phyloP scores from a whole-genome alignment of 768 basidiomycete genomes.

The Boletus tomentosulus region DNA sequence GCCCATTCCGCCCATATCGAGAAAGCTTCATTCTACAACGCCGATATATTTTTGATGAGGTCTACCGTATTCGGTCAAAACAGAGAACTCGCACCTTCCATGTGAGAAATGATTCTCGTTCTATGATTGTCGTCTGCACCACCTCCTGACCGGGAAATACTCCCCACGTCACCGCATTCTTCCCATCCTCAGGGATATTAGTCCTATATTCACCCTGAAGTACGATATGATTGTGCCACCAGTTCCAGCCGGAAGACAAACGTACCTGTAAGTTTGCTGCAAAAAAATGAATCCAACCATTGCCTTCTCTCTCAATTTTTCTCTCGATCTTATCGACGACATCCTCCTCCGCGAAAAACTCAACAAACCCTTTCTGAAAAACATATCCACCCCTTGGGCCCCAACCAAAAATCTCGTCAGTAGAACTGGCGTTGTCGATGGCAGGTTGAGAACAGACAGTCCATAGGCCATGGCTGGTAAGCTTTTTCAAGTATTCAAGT shows the following conservation, averaged over 20 bases:
- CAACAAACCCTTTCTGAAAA: slow-evolving; percentile 96
- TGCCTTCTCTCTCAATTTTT: slow-evolving; percentile 48
- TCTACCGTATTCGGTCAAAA: background rate
- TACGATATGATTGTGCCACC: background rate
- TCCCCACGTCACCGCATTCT: slow-evolving; percentile 98
- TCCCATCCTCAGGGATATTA: slow-evolving; percentile 72
- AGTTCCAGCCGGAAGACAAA: background rate
- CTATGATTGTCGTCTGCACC: slow-evolving; percentile 94
- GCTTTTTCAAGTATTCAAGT: slow-evolving; percentile 65
- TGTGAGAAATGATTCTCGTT: slow-evolving; percentile 86
- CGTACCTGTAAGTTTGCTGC: slow-evolving; percentile 75
- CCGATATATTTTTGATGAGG: slow-evolving; percentile 2
- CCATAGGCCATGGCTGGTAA: slow-evolving; percentile 87
- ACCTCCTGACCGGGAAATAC: slow-evolving; percentile 97
- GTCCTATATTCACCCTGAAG: slow-evolving; percentile 70
- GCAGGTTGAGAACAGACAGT: slow-evolving; percentile 97
- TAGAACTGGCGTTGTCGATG: slow-evolving; percentile 72
- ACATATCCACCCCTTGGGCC: slow-evolving; percentile 91
- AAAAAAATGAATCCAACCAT: slow-evolving; percentile 78
- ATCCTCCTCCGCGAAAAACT: slow-evolving; percentile 77
- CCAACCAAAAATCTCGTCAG: slow-evolving; percentile 84
- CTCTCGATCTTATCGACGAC: slow-evolving; percentile 59
- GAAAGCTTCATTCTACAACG: slow-evolving; percentile 85
- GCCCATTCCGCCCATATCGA: slow-evolving; percentile 96
- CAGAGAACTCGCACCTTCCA: slow-evolving; percentile 74